Evolutionary conservation across 2,329 filamentous ascomycete species (phyloP), one percentile per base, ranked within the genome.

Genomic region (Calonectria hongkongensis): DNA sequence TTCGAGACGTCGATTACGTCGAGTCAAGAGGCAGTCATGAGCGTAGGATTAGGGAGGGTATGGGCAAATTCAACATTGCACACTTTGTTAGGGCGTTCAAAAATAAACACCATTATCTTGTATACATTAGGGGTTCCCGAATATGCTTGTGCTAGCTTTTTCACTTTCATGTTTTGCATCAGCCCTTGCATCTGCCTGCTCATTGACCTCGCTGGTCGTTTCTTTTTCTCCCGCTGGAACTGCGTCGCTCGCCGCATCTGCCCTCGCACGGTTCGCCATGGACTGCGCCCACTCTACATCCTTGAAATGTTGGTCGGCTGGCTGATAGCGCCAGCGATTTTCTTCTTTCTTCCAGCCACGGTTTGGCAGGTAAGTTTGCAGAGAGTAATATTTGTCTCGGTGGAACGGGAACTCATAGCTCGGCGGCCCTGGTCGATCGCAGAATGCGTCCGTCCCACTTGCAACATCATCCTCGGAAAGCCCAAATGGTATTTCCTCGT

Each of bases 261-360:
- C 36, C 13, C 10, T 63, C 33, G 41, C 16, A 2, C 41, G 58
- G 28, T 63, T 16, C 4, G 58, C 58, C 58, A 63, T 63, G 28
- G 39, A 43, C 41, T 47, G 39, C 27, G 21, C 58, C 58, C 58
- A 63, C 16, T 45, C 58, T 9, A 63, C 21, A 21, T 63, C 58
- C 28, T 47, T 63, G 16, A 47, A 33, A 25, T 63, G 58, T 16
- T 63, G 58, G 15, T 63, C 58, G 2, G 58, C 58, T 15, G 58
- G 58, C 15, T 63, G 58, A 27, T 63, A 63, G 41, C 41, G 39
- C 58, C 58, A 63, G 10, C 58, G 58, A 28, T 47, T 63, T 21
- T 45, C 16, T 8, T 63, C 58, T 16, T 63, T 63, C 8, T 63
- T 63, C 58, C 58, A 63, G 9, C 25, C 21, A 1, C 58, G 25